Evolutionary conservation across 495 filamentous ascomycete species (phyloP), one percentile per base, ranked within the genome.

Genomic region (Daldinia caldariorum): DNA sequence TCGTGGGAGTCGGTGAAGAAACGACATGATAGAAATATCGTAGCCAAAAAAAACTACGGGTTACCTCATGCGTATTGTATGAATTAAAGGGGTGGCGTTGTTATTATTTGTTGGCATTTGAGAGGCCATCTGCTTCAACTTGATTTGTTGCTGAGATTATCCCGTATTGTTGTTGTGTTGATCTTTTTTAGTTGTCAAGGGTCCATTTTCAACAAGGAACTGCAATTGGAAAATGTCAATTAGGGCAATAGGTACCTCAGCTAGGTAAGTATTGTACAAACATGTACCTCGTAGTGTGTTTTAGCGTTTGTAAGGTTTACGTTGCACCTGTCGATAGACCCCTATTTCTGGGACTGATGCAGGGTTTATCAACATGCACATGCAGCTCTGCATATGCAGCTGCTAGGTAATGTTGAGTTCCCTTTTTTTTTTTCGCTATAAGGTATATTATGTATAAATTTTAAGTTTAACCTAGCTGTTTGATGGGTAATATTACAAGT

Each of bases 1-100:
- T 37, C 74, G 63, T 45, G 45, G 74, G 31, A 72, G 61, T 13
- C 70, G 61, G 41, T 70, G 69, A 54, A 72, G 58, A 53, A 67
- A 26, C 58, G 67, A 60, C 45, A 69, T 69, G 2, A 3, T 56
- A 34, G n/a, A 16, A 20, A 55, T 26, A 45, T 61, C 13, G 7
- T 50, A 16, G 26, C 37, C 22, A 39, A 32, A 22, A 26, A 26
- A 39, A 32, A 22, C 34, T 65, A 57, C 56, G 49, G 22, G 49
- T 51, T 22, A 65, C 43, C 18, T 66, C 61, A 70, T 61, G 34
- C 57, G 67, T 57, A 34, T 39, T 57, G 55, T 12, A 43, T 26
- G 3, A 26, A 18, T 41, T 39, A 22, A 59, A 47, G 45, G 3
- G 58, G 58, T 9, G 51, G 35, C 58, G 7, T 47, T 16, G 9